phyloP scores from a whole-genome alignment of 306 rosid species.

The Medicago arabica region DNA sequence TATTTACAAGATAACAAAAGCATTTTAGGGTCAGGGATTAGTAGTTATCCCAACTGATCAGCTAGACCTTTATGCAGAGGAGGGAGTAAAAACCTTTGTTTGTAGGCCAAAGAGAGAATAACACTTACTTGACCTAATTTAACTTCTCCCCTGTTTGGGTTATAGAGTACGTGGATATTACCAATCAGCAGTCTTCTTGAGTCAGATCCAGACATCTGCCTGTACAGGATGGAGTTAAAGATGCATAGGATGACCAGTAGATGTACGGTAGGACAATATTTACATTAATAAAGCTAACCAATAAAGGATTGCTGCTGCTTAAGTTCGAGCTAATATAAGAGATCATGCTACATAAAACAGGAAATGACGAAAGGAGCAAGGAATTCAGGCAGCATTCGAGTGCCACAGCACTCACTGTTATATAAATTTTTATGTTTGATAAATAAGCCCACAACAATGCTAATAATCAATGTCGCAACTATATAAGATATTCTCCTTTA shows the following conservation, averaged over 20 bases:
- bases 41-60: constrained; percentile 27
- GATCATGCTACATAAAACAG: constrained; percentile 14
- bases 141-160: constrained; percentile 83
- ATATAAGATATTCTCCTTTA: background rate
- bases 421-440: constrained; percentile 11
- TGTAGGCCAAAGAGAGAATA: background rate
- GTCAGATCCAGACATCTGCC: constrained; percentile 77
- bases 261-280: constrained; percentile 23
- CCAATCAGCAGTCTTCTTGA: constrained; percentile 76
- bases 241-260: constrained; percentile 46
- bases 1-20: constrained; percentile 15
- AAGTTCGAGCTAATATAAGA: constrained; percentile 15
- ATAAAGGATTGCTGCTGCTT: constrained; percentile 9
- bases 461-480: constrained; percentile 9
- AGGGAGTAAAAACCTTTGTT: background rate
- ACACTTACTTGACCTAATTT: constrained; percentile 88
- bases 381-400: constrained; percentile 30
- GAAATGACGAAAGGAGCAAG: constrained; percentile 1
- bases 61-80: constrained; percentile 1
- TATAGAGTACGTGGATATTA: constrained; percentile 87
- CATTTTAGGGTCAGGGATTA: background rate
- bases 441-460: constrained; percentile 8
- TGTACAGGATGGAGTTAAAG: constrained; percentile 67
- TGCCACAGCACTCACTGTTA: constrained; percentile 3
- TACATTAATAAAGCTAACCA: constrained; percentile 3